Percentiles rank a stretch among this genome's conserved stretches.
Evolutionary conservation across 768 basidiomycete genomes (phyloP).

Genomic region (Psilocybe sp.): DNA sequence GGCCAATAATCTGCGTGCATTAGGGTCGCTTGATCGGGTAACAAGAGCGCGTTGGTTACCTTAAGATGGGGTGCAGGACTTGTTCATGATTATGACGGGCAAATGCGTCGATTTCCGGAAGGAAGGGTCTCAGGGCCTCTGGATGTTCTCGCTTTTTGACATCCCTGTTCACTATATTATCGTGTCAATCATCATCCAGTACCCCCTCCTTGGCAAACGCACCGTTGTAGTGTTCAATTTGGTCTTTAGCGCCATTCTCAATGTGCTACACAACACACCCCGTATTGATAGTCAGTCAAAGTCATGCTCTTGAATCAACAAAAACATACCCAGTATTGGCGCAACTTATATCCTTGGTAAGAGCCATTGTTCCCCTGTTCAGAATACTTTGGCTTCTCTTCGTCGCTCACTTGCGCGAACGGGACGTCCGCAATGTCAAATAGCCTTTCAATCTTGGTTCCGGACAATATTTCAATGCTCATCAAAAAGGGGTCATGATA

Average conservation of each 20-base stretch:
- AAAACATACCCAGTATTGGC: constrained; percentile 47
- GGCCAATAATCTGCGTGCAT: constrained; percentile 40
- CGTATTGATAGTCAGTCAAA: not conserved
- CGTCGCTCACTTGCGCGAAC: constrained; percentile 35
- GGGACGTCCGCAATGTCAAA: constrained; percentile 50
- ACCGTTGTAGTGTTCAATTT: constrained; percentile 66
- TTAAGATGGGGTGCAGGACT: constrained; percentile 45
- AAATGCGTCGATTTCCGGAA: constrained; percentile 52
- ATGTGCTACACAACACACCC: constrained; percentile 42
- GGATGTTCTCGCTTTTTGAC: constrained; percentile 49
- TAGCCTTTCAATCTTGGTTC: constrained; percentile 38
- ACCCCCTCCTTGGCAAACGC: constrained; percentile 6
- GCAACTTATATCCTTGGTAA: constrained; percentile 55
- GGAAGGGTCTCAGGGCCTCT: constrained; percentile 41
- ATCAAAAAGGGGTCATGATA: too few species aligned
- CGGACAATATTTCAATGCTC: too few species aligned
- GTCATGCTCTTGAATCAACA: not conserved
- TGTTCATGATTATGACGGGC: constrained; percentile 48
- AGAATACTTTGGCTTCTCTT: constrained; percentile 41
- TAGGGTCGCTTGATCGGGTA: not conserved
- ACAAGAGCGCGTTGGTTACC: constrained; percentile 20
- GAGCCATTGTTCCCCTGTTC: constrained; percentile 41
- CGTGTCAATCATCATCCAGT: not conserved
- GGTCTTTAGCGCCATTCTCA: constrained; percentile 58
- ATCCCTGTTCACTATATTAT: constrained; percentile 46